phyloP scores from a whole-genome alignment of 176 grass and related monocot genomes.

The Juncus effusus region DNA sequence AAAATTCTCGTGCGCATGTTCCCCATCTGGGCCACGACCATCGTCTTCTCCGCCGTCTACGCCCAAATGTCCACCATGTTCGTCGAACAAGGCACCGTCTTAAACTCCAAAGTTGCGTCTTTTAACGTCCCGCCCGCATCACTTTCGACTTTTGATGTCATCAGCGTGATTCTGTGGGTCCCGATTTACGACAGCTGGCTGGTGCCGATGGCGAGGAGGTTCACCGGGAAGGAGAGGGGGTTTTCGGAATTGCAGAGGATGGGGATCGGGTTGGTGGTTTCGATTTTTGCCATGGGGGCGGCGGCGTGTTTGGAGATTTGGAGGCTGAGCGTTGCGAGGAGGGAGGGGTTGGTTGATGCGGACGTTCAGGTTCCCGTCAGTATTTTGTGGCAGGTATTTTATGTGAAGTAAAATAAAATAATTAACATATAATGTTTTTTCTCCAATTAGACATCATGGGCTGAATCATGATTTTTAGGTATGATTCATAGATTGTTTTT shows the following conservation, averaged over 20 bases:
- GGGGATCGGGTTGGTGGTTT: slow-evolving; percentile 77
- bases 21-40: slow-evolving; percentile 77
- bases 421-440: no score
- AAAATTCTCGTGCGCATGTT: slow-evolving; percentile 85
- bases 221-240: slow-evolving; percentile 73
- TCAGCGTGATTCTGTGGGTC: slow-evolving; percentile 77
- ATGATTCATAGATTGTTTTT: no score
- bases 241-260: slow-evolving; percentile 80
- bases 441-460: no score
- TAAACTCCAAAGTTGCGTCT: slow-evolving; percentile 60
- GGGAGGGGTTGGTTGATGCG: slow-evolving; percentile 44
- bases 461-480: no score
- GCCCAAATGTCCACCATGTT: slow-evolving; percentile 89
- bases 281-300: slow-evolving; percentile 64
- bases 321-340: slow-evolving; percentile 50
- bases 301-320: slow-evolving; percentile 67
- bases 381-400: slow-evolving; percentile 72
- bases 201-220: slow-evolving; percentile 66
- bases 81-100: slow-evolving; percentile 86
- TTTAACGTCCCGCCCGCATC: slow-evolving; percentile 85
- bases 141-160: slow-evolving; percentile 72
- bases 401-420: no score
- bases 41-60: slow-evolving; percentile 77
- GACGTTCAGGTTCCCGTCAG: slow-evolving; percentile 63
- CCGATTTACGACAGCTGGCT: slow-evolving; percentile 60